phyloP scores from a whole-genome alignment of 1,284 basidiomycete species.

The Cryptococcus sp. region DNA sequence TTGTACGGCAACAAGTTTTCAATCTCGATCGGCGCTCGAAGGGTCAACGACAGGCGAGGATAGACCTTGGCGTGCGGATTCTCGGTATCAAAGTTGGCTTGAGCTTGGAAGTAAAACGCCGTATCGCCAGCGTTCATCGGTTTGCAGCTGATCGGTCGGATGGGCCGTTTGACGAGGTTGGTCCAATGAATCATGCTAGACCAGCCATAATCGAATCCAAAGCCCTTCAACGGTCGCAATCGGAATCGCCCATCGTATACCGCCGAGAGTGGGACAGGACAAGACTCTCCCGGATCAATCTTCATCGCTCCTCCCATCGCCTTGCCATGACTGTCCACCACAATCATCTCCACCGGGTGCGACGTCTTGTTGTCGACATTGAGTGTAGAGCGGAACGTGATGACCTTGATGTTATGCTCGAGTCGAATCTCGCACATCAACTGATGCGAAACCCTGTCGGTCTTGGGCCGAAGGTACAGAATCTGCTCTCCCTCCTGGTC shows the following conservation, averaged over 20 bases:
- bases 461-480: constrained; percentile 75
- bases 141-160: constrained; percentile 78
- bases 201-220: constrained; percentile 64
- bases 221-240: constrained; percentile 87
- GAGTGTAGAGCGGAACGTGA: constrained; percentile 91
- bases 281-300: constrained; percentile 83
- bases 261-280: constrained; percentile 84
- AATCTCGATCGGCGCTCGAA: constrained; percentile 93
- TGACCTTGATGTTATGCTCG: constrained; percentile 88
- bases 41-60: constrained; percentile 75
- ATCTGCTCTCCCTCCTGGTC: constrained; percentile 91
- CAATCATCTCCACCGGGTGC: constrained; percentile 86
- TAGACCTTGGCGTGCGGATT: constrained; percentile 67
- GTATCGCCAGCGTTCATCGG: constrained; percentile 77
- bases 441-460: constrained; percentile 69
- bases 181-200: constrained; percentile 85
- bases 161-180: constrained; percentile 72
- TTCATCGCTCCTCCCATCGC: constrained; percentile 76
- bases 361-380: constrained; percentile 87
- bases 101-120: constrained; percentile 92
- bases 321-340: constrained; percentile 80
- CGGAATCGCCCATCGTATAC: constrained; percentile 78
- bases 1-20: constrained; percentile 97
- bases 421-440: constrained; percentile 87
- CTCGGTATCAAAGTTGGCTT: constrained; percentile 71